Conservation (phyloP, 352 stramenopile genomes). For the Phytophthora megakarya region DNA sequence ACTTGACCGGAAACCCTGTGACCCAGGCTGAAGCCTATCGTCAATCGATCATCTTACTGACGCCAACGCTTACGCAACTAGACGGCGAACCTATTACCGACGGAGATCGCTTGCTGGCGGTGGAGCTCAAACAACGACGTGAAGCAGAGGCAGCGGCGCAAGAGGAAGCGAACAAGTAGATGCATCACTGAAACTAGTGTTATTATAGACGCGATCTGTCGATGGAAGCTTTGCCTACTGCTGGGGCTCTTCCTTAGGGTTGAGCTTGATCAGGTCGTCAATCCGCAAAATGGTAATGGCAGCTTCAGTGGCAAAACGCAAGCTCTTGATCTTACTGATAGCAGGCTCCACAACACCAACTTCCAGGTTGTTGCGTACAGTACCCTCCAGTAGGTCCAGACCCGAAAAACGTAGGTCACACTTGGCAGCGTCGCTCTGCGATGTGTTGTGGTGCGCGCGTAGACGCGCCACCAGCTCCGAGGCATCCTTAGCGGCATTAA, state of each 20-base stretch:
- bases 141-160: slow-evolving; percentile 39
- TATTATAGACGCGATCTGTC: slow-evolving; percentile 52
- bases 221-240: slow-evolving; percentile 57
- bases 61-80: slow-evolving; percentile 61
- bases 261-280: slow-evolving; percentile 98
- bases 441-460: slow-evolving; percentile 96
- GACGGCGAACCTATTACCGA: slow-evolving; percentile 61
- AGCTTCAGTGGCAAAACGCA: slow-evolving; percentile 99
- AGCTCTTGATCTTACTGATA: slow-evolving; percentile 99
- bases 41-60: slow-evolving; percentile 52
- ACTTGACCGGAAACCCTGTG: slow-evolving; percentile 61
- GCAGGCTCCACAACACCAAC: slow-evolving; percentile 98
- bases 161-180: slow-evolving; percentile 29
- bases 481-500: slow-evolving; percentile 99
- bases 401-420: slow-evolving; percentile 88
- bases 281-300: slow-evolving; percentile 99
- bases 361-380: slow-evolving; percentile 96
- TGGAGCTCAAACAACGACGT: slow-evolving; percentile 60
- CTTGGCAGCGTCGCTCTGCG: slow-evolving; percentile 87
- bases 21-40: slow-evolving; percentile 63
- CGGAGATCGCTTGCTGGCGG: slow-evolving; percentile 63
- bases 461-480: slow-evolving; percentile 98
- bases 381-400: slow-evolving; percentile 96
- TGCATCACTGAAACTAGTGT: slow-evolving; percentile 32
- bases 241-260: slow-evolving; percentile 85